Evolutionary conservation across 441 rosid species (phyloP).

Genomic region (Cnidoscolus chayamansa): DNA sequence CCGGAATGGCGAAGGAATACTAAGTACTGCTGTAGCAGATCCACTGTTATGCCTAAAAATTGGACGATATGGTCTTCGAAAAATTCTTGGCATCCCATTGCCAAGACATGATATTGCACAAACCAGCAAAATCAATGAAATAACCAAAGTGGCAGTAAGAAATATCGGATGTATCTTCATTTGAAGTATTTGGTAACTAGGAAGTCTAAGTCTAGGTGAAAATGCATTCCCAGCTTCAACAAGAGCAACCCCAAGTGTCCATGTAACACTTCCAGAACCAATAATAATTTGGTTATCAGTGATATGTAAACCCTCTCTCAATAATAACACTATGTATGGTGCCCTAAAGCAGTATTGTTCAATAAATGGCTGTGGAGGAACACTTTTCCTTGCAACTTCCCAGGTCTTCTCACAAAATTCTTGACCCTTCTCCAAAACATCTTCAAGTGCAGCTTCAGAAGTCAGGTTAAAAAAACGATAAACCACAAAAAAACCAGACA

Average conservation of each 20-base stretch:
- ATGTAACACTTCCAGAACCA: constrained; percentile 94
- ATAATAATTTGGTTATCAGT: constrained; percentile 65
- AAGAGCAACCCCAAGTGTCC: constrained; percentile 97
- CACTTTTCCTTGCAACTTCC: constrained; percentile 79
- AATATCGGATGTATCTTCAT: constrained; percentile 63
- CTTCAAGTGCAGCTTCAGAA: constrained; percentile 84
- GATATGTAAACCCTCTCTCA: constrained; percentile 92
- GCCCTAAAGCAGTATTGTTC: constrained; percentile 99
- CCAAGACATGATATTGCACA: constrained; percentile 68
- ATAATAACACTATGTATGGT: constrained; percentile 70
- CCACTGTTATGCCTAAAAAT: constrained; percentile 64
- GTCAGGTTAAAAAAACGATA: constrained; percentile 78
- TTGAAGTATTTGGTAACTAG: constrained; percentile 51
- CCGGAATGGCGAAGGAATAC: constrained; percentile 71
- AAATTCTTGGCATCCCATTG: constrained; percentile 67
- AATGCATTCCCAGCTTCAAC: constrained; percentile 80
- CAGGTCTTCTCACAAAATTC: constrained; percentile 79
- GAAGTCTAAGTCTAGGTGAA: constrained; percentile 59
- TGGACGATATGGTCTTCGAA: constrained; percentile 72
- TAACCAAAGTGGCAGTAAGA: constrained; percentile 50
- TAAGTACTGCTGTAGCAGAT: constrained; percentile 64
- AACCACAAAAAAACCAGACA: constrained; percentile 94
- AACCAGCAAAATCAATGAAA: constrained; percentile 65
- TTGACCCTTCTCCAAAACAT: constrained; percentile 81
- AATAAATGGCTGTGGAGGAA: constrained; percentile 90